Evolutionary conservation across 805 yeast species (phyloP), one percentile per base, ranked within the genome.

Genomic region (Saccharomycopsis sp.): DNA sequence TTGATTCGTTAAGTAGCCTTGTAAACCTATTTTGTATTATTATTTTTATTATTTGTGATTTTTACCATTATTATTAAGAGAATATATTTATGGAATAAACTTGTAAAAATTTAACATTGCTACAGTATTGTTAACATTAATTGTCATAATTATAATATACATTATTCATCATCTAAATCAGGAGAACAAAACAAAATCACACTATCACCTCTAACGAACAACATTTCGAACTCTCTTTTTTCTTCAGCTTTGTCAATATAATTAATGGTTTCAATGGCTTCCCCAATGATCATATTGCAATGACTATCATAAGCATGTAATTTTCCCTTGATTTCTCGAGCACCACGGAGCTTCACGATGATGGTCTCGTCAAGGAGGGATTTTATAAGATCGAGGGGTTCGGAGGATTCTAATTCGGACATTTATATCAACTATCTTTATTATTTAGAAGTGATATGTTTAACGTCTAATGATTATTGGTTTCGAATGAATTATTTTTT

Each of bases 151-250:
- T 23, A 23, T 23, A 23, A 23, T 23, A 23, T 28, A 28, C 10
- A 28, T 28, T 5, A 31, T 20, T 36, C 14, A 17, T 44, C 44
- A 31, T 46, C 48, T 25, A 46, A 39, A 15, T 40, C 47, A 18
- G 68, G 63, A 4, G 78, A 68, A 40, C 81, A 76, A 40, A 92
- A 79, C 51, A 88, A 69, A 37, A 94, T 85, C 33, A 92, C 97
- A 2, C 94, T 78, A 61, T 92, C 98, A n/a, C 99, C 99, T 64
- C 99, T 79, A 13, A 92, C 88, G 62, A 89, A 89, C 32, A 92
- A 77, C 87, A 92, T 84, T 41, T 85, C 95, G 14, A 86, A 72
- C 47, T 70, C 69, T 54, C 77, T 81, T 34, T 67, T 69, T 23
- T 59, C 55, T 3, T 62, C 72, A 9, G 20, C 8, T 3, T 67